These are phyloP conservation scores for Suhomyces guaymorum DNA, from an alignment of 1,139 yeast species.

Conservation along the genomic window DNA sequence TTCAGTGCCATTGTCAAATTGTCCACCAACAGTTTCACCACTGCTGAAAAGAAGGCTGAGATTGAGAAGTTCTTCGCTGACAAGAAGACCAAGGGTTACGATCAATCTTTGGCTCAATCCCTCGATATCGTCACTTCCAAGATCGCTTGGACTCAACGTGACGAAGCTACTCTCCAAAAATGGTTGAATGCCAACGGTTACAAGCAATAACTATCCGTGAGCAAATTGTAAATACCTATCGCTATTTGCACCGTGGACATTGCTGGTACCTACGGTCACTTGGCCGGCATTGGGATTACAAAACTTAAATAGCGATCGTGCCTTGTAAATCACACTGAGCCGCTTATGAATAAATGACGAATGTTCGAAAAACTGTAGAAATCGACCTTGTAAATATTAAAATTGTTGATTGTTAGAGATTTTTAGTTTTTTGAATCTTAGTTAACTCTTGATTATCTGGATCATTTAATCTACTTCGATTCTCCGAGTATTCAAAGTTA, in stretches of 20 bases:
- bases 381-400: no score
- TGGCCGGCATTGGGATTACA: no score
- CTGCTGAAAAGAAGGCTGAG: conserved; percentile 55
- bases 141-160: conserved; percentile 68
- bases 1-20: conserved; percentile 69
- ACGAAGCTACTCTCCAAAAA: conserved; percentile 49
- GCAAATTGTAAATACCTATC: not conserved
- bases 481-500: conserved; percentile 29
- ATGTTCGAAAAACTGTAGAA: no score
- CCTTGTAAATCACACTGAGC: no score
- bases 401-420: no score
- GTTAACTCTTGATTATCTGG: not conserved
- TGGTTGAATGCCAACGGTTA: conserved; percentile 57
- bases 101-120: conserved; percentile 71
- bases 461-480: not conserved
- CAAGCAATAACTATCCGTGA: conserved; percentile 19
- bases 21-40: conserved; percentile 65
- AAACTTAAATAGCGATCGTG: no score
- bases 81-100: conserved; percentile 71
- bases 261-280: no score
- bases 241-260: no score
- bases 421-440: not conserved
- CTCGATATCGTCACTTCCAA: conserved; percentile 66
- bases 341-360: no score
- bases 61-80: conserved; percentile 59